Conservation (phyloP, 345 rosid genomes). For the Physaria fendleri region DNA sequence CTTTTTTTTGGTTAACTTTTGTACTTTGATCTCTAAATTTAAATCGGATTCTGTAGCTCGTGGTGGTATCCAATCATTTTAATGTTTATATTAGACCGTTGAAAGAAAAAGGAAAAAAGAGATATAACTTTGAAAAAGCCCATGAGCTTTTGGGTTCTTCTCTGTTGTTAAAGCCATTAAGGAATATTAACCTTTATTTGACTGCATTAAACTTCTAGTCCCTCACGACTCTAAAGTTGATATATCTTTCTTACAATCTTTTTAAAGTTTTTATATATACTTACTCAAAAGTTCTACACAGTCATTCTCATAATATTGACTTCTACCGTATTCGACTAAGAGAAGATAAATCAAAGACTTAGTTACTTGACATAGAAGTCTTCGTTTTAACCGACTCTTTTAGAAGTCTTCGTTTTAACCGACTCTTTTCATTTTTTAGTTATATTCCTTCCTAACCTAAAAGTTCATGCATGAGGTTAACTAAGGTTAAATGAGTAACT, state of each 20-base stretch:
- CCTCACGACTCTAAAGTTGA: constrained; percentile 7
- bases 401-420: too few species aligned
- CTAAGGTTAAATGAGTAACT: too few species aligned
- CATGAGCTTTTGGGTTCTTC: constrained; percentile 9
- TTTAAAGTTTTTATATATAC: neutral
- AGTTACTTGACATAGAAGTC: constrained; percentile 15
- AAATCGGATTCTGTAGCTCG: too few species aligned
- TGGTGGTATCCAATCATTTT: too few species aligned
- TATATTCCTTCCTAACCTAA: constrained; percentile 15
- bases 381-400: constrained; percentile 21
- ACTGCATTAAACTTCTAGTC: constrained; percentile 8
- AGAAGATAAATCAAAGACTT: constrained; percentile 25
- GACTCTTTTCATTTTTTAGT: constrained; percentile 18
- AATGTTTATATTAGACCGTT: too few species aligned
- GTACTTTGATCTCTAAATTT: too few species aligned
- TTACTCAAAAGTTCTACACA: neutral
- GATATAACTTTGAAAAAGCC: constrained; percentile 6
- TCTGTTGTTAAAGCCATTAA: too few species aligned
- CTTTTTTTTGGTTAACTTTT: too few species aligned
- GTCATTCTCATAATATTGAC: constrained; percentile 16
- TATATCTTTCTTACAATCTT: constrained; percentile 13
- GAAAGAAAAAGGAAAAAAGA: too few species aligned
- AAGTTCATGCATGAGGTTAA: constrained; percentile 5
- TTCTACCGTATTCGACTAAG: constrained; percentile 1
- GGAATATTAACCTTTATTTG: neutral